phyloP scores from a whole-genome alignment of 2,329 filamentous ascomycete species.

The Talaromyces funiculosus region DNA sequence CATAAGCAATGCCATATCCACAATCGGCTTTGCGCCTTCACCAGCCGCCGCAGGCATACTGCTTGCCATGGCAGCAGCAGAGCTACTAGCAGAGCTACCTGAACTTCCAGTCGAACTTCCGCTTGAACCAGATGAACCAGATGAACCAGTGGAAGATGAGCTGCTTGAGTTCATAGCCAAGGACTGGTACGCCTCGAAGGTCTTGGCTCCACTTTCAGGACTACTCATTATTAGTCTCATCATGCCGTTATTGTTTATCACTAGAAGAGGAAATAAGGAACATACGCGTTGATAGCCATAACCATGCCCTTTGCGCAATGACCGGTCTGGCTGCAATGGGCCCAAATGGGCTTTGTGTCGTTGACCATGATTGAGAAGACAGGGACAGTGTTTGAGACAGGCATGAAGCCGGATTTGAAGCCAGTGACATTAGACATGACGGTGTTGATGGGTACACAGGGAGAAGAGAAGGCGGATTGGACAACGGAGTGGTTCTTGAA shows the following conservation, averaged over 20 bases:
- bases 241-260: neutral
- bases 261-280: constrained; percentile 9
- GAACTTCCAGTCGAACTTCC: neutral
- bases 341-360: constrained; percentile 64
- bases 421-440: constrained; percentile 50
- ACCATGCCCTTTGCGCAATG: constrained; percentile 72
- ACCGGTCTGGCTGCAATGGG: constrained; percentile 67
- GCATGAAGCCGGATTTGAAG: constrained; percentile 54
- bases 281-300: constrained; percentile 70
- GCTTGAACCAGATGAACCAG: neutral
- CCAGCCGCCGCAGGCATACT: neutral
- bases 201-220: constrained; percentile 5
- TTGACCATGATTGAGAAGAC: constrained; percentile 67
- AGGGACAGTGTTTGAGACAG: constrained; percentile 48
- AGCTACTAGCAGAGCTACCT: neutral
- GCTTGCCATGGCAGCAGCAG: neutral
- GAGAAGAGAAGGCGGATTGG: constrained; percentile 67
- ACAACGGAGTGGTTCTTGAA: constrained; percentile 69
- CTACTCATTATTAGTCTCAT: constrained; percentile 8
- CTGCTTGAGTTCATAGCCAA: neutral
- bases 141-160: neutral
- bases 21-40: neutral
- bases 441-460: constrained; percentile 58
- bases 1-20: constrained; percentile 9
- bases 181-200: constrained; percentile 8